Conservation (phyloP, 1,284 basidiomycete species). For the Lentinula novae-zelandiae region DNA sequence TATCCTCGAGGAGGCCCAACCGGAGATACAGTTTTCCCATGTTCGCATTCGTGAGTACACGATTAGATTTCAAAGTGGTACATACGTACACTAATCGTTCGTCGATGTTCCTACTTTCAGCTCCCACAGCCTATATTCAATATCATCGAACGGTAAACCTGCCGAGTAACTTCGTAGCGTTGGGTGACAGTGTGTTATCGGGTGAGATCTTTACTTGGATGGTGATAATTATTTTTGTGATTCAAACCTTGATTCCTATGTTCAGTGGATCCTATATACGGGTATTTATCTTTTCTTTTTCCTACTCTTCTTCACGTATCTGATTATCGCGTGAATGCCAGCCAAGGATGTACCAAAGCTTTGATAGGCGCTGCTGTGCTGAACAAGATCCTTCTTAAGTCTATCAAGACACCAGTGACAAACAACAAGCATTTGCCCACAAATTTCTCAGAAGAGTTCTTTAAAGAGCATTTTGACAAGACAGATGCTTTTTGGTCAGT, state of each 20-base stretch:
- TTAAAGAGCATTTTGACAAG: conserved; percentile 16
- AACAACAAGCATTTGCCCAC: background rate
- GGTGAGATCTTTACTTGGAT: background rate
- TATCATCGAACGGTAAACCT: conserved; percentile 16
- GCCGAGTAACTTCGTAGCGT: conserved; percentile 17
- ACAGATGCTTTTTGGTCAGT: conserved; percentile 18
- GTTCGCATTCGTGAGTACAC: conserved; percentile 16
- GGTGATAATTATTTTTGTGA: background rate
- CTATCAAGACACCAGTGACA: background rate
- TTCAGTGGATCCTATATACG: conserved; percentile 16
- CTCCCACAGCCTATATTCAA: conserved; percentile 13
- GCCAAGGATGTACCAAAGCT: conserved; percentile 21
- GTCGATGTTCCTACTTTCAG: conserved; percentile 6
- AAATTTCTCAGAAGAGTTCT: conserved; percentile 16
- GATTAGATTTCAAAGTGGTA: background rate
- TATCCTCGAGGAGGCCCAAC: conserved; percentile 16
- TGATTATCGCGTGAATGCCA: background rate
- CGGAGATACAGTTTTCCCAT: conserved; percentile 10
- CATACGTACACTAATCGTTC: conserved; percentile 1
- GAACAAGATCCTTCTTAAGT: conserved; percentile 12
- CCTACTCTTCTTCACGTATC: background rate
- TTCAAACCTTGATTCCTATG: background rate
- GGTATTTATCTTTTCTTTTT: conserved; percentile 13
- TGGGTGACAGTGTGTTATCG: conserved; percentile 18
- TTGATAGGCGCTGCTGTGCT: conserved; percentile 16